Conservation (phyloP, 2,329 filamentous ascomycete genomes). For the Trichoderma oligosporum region DNA sequence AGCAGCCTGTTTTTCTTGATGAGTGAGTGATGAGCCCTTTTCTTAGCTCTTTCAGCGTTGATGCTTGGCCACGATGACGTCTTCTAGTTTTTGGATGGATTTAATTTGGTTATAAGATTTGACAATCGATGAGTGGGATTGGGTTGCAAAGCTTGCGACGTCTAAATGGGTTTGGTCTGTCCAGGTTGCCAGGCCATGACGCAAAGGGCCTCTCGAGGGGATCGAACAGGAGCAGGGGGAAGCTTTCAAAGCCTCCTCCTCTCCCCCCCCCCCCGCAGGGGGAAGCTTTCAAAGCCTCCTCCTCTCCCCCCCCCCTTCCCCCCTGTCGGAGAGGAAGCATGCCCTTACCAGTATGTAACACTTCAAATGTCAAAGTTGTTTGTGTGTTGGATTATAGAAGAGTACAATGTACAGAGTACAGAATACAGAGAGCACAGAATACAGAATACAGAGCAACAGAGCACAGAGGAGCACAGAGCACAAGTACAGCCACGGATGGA, state of each 20-base stretch:
- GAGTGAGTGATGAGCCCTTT: neutral
- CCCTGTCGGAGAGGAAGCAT: constrained; percentile 13
- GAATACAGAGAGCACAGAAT: too few species aligned
- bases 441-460: too few species aligned
- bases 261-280: too few species aligned
- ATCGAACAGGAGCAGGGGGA: constrained; percentile 4
- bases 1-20: too few species aligned
- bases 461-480: too few species aligned
- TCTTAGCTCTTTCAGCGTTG: neutral
- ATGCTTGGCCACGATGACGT: constrained; percentile 17
- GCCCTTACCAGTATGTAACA: too few species aligned
- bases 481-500: constrained; percentile 10
- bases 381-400: constrained; percentile 4
- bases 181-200: constrained; percentile 5
- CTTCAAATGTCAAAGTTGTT: too few species aligned
- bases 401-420: too few species aligned
- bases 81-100: neutral
- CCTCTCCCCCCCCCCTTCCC: too few species aligned
- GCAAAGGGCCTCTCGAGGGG: constrained; percentile 7
- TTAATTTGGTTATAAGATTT: neutral
- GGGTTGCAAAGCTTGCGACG: constrained; percentile 1
- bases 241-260: too few species aligned
- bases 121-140: neutral
- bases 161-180: neutral
- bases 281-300: too few species aligned